phyloP scores from a whole-genome alignment of 345 rosid species.

The Citrus maxima region DNA sequence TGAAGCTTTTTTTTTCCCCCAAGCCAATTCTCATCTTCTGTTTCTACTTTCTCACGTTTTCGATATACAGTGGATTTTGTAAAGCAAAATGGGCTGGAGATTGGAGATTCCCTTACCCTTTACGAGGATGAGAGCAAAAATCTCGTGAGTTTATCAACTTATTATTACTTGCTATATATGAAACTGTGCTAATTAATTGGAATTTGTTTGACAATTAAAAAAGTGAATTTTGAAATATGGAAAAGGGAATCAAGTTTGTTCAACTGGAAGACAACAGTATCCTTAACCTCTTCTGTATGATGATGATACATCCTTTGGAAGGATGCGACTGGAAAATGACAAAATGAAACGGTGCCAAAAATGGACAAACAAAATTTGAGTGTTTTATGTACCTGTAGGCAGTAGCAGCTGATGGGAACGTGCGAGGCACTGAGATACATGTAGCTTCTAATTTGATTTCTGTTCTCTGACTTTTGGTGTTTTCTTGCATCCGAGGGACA shows the following conservation, averaged over 20 bases:
- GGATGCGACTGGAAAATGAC: slow-evolving; percentile 12
- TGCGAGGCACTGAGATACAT: background rate
- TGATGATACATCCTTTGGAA: slow-evolving; percentile 18
- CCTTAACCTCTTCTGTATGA: slow-evolving; percentile 17
- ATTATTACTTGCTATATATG: background rate
- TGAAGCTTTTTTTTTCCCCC: background rate
- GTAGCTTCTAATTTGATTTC: background rate
- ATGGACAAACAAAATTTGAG: slow-evolving; percentile 9
- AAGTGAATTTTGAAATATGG: slow-evolving; percentile 12
- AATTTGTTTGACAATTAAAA: slow-evolving; percentile 13
- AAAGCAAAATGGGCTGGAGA: slow-evolving; percentile 39
- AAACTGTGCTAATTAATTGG: slow-evolving; percentile 1
- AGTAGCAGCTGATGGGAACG: background rate
- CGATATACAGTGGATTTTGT: slow-evolving; percentile 58
- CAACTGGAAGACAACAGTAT: slow-evolving; percentile 31
- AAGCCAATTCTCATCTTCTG: background rate
- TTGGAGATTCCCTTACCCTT: slow-evolving; percentile 58
- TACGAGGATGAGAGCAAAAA: slow-evolving; percentile 76
- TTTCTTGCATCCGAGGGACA: slow-evolving; percentile 17
- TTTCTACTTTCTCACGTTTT: background rate
- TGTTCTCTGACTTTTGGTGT: background rate
- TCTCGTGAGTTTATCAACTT: slow-evolving; percentile 55
- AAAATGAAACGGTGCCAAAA: background rate
- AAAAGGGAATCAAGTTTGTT: slow-evolving; percentile 35
- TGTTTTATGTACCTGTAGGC: slow-evolving; percentile 3